These are phyloP conservation scores for Lachancea thermotolerans DNA, from an alignment of 805 yeast genomes.

Conservation along the genomic window DNA sequence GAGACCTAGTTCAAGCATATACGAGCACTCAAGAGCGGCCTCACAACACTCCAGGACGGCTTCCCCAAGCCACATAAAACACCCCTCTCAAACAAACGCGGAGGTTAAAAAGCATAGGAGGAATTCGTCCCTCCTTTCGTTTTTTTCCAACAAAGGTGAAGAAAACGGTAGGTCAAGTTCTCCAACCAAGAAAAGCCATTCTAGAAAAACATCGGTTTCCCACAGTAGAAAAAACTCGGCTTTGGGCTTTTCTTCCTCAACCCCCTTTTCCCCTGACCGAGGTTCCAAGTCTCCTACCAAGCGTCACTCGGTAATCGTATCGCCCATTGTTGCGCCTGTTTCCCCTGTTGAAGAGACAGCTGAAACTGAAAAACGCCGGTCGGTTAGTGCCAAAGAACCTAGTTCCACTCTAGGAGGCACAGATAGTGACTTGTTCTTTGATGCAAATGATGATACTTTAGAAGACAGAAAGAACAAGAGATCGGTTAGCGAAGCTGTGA, in stretches of 20 bases:
- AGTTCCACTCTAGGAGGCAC: slow-evolving; percentile 10
- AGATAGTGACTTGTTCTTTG: slow-evolving; percentile 21
- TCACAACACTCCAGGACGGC: slow-evolving; percentile 18
- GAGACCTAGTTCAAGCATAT: slow-evolving; percentile 41
- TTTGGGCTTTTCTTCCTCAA: slow-evolving; percentile 10
- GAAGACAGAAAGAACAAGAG: slow-evolving; percentile 32
- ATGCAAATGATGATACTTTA: slow-evolving; percentile 13
- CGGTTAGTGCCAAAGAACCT: slow-evolving; percentile 45
- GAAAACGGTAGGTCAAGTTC: slow-evolving; percentile 10
- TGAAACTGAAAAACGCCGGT: slow-evolving; percentile 38
- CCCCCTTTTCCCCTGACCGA: slow-evolving; percentile 5
- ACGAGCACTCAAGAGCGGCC: slow-evolving; percentile 25
- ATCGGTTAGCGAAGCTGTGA: slow-evolving; percentile 43
- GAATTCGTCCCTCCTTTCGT: slow-evolving; percentile 54
- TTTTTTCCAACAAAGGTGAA: slow-evolving; percentile 27
- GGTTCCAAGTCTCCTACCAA: slow-evolving; percentile 8
- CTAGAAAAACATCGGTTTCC: slow-evolving; percentile 8
- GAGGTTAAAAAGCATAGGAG: slow-evolving; percentile 42
- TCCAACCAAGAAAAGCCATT: slow-evolving; percentile 10
- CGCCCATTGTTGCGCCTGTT: slow-evolving; percentile 1
- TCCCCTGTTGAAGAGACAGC: slow-evolving; percentile 3
- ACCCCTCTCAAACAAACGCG: slow-evolving; percentile 17
- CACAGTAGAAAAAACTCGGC: slow-evolving; percentile 18
- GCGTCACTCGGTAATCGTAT: slow-evolving; percentile 8
- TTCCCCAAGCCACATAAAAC: slow-evolving; percentile 14